Evolutionary conservation across 306 rosid species (phyloP), one percentile per base, ranked within the genome.

Genomic region (Cyclanthera cordifolia): DNA sequence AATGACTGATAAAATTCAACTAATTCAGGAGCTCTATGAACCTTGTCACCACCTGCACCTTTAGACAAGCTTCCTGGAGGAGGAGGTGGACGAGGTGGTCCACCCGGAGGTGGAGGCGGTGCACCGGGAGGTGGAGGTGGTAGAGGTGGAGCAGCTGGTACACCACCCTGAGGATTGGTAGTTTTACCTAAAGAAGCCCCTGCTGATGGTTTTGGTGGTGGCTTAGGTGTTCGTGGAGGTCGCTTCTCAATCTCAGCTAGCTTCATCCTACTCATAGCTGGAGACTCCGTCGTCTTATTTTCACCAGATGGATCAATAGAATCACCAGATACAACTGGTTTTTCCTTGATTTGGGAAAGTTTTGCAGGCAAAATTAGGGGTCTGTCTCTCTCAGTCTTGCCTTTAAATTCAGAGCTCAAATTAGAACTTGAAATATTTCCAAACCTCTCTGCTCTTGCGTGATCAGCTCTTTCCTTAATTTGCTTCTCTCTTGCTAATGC

Each of bases 1-100:
- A 90, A 77, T 70, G 99, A 24, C 81, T 94, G 99, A 77, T 94
- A 94, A 53, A 94, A 94, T 75, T 94, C 99, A 74, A 94, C 97
- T 15, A 85, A 80, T 70, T 88, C 83, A 25, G 96, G 96, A 64
- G 96, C 95, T 50, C 92, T 79, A 47, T 45, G 71, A 66, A 66
- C 71, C 52, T 66, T 66, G 25, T 66, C 71, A 46, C 71, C 71
- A 17, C 78, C 82, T 51, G 76, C 72, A 17, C 96, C 95, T 77
- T 79, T 90, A 37, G 92, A 73, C 47, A 86, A 81, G 83, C 86
- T 85, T 82, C 96, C 86, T 8, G 96, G 95, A 4, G 87, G 94
- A 83, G 96, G 96, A 57, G 98, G 97, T 19, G 95, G 94, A 54
- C 75, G 90, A 67, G 98, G 97, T 21, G 91, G 91, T 73, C 89